Evolutionary conservation across 106 monocot genomes (phyloP), one percentile per base, ranked within the genome.

Genomic region (Amphibolis antarctica): DNA sequence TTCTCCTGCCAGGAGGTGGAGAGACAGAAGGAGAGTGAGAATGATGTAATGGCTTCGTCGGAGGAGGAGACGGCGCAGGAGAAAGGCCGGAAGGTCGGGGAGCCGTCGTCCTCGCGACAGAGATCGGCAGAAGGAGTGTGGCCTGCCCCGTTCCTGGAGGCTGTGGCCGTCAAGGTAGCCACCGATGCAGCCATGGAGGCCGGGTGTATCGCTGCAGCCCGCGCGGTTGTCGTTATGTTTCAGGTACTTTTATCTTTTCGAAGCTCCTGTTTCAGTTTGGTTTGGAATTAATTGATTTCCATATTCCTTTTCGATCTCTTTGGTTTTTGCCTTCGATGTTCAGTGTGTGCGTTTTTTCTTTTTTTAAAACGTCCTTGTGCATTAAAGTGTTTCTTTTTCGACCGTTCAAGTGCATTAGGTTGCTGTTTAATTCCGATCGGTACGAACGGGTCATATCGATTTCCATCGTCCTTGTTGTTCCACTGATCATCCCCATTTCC

Each of bases 131-230:
- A 70, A 21, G 79, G 66, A 10, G 70, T 79, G 20, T 89, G 85
- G 88, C 88, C 88, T 44, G 83, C 85, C 62, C 88, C 76, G 62
- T 81, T 85, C 62, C 62, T 85, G 5, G 85, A 89, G 65, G 74
- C 85, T 9, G 69, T 89, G 14, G 82, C 76, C 36, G 61, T 62
- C 27, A 71, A 70, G 6, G 66, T 85, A n/a, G 69, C 82, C 18
- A 62, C 53, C 42, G 71, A 77, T 23, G 85, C 85, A 3, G 66
- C 77, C 12, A 14, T 10, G 20, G 42, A 55, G 1, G 74, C 3
- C 0, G 77, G 85, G 5, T 62, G 84, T 47, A 79, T 85, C 19
- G 77, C 85, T 55, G 81, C 82, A 45, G 82, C 79, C 1, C 85
- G 82, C 1, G 85, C 89, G 21, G 12, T 82, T 25, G 77, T 59